Evolutionary conservation across 768 basidiomycete genomes (phyloP).

Genomic region (Tremella fuciformis): DNA sequence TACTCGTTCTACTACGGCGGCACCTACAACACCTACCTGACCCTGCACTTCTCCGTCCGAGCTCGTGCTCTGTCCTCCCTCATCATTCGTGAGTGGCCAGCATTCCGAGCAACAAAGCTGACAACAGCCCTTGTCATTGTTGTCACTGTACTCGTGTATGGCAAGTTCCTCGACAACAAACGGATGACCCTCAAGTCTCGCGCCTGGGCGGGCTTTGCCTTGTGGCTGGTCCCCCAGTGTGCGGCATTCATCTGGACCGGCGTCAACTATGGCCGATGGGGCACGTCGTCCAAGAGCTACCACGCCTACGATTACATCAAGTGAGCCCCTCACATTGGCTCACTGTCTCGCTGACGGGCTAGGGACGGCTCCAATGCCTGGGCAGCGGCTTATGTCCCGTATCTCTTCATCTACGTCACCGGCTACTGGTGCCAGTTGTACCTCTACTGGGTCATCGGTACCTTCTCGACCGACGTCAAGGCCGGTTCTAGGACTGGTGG

Average conservation of each 20-base stretch:
- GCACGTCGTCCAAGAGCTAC: constrained; percentile 5
- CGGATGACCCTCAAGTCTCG: constrained; percentile 17
- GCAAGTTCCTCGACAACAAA: constrained; percentile 34
- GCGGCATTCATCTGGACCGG: constrained; percentile 33
- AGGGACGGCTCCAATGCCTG: too few species aligned
- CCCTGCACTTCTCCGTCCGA: constrained; percentile 28
- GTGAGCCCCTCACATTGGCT: too few species aligned
- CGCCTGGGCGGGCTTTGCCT: constrained; percentile 16
- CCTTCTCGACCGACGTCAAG: constrained; percentile 30
- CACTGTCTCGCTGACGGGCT: too few species aligned
- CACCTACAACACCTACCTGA: constrained; percentile 31
- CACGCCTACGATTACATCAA: constrained; percentile 11
- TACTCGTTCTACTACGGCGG: constrained; percentile 38
- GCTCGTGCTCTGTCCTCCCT: constrained; percentile 38
- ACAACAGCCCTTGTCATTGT: constrained; percentile 20
- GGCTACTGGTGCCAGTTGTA: constrained; percentile 26
- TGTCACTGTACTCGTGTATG: constrained; percentile 24
- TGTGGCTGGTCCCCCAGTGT: constrained; percentile 27
- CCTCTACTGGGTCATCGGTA: constrained; percentile 36
- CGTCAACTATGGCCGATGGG: constrained; percentile 14
- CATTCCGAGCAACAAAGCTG: background rate
- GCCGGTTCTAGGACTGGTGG: constrained; percentile 28
- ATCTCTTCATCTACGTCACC: too few species aligned
- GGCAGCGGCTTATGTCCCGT: too few species aligned
- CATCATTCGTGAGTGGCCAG: constrained; percentile 28